Conservation (phyloP, 257 asterid species). For the Gentiana macrophylla region DNA sequence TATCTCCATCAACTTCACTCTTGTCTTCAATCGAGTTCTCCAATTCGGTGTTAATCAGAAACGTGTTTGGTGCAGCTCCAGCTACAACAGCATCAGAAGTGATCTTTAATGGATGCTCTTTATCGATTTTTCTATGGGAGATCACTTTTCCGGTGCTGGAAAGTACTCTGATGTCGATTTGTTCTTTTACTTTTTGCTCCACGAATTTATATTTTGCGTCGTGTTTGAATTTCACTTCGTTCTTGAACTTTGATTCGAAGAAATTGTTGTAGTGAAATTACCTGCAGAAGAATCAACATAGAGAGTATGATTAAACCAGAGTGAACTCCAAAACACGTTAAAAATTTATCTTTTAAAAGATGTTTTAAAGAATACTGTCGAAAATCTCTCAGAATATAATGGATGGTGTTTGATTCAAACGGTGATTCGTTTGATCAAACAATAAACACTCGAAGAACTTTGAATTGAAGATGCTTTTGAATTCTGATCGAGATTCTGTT, state of each 20-base stretch:
- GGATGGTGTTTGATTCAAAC: no score
- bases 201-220: slow-evolving; percentile 41
- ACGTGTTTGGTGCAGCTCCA: slow-evolving; percentile 19
- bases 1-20: slow-evolving; percentile 9
- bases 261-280: slow-evolving; percentile 37
- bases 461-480: slow-evolving; percentile 49
- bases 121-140: slow-evolving; percentile 9
- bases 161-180: slow-evolving; percentile 19
- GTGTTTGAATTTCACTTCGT: slow-evolving; percentile 26
- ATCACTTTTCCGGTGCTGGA: slow-evolving; percentile 16
- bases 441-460: no score
- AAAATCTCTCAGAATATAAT: no score
- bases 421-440: no score
- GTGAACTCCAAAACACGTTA: not conserved
- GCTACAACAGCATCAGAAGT: slow-evolving; percentile 16
- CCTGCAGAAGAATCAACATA: slow-evolving; percentile 66
- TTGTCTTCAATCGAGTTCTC: slow-evolving; percentile 35
- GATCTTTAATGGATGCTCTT: slow-evolving; percentile 40
- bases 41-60: slow-evolving; percentile 26
- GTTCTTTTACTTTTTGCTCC: slow-evolving; percentile 38
- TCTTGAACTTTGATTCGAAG: slow-evolving; percentile 36
- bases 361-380: no score
- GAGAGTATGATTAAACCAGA: slow-evolving; percentile 49
- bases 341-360: no score
- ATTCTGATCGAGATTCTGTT: slow-evolving; percentile 30